phyloP scores from a whole-genome alignment of 2,329 filamentous ascomycete species.

The Aspergillus tanneri region DNA sequence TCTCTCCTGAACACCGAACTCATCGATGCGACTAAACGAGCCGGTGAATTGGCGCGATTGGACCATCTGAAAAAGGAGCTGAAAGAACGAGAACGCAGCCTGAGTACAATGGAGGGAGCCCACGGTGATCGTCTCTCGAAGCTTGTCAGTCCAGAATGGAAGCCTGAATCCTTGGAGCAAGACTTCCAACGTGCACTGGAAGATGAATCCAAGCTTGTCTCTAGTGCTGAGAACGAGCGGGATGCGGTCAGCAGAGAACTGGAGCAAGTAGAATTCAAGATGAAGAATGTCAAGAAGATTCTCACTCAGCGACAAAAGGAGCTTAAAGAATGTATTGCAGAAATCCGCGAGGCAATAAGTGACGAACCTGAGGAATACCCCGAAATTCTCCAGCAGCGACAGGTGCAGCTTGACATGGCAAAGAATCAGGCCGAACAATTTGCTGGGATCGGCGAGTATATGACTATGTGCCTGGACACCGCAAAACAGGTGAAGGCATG shows the following conservation, averaged over 20 bases:
- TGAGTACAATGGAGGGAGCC: slow-evolving; percentile 74
- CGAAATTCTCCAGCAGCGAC: slow-evolving; percentile 52
- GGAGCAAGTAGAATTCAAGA: slow-evolving; percentile 71
- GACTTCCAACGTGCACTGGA: slow-evolving; percentile 66
- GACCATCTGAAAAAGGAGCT: slow-evolving; percentile 80
- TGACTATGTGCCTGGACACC: slow-evolving; percentile 63
- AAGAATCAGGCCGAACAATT: slow-evolving; percentile 67
- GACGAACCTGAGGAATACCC: slow-evolving; percentile 52
- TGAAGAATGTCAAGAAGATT: slow-evolving; percentile 65
- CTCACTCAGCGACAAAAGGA: slow-evolving; percentile 65
- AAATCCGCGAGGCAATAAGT: slow-evolving; percentile 61
- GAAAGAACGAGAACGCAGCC: slow-evolving; percentile 67
- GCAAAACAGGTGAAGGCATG: slow-evolving; percentile 71
- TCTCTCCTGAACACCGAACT: slow-evolving; percentile 76
- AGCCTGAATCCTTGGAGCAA: slow-evolving; percentile 65
- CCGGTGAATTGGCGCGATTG: slow-evolving; percentile 78
- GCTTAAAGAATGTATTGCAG: slow-evolving; percentile 59
- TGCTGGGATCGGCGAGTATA: slow-evolving; percentile 69
- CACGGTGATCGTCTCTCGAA: slow-evolving; percentile 69
- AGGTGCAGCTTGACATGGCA: slow-evolving; percentile 51
- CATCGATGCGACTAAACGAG: slow-evolving; percentile 75
- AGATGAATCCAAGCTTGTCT: slow-evolving; percentile 57
- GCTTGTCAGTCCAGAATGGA: slow-evolving; percentile 67
- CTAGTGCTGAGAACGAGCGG: slow-evolving; percentile 66
- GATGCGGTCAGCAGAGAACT: slow-evolving; percentile 71